Evolutionary conservation across 169 alveolate species (phyloP).

Genomic region (Babesia caballi): DNA sequence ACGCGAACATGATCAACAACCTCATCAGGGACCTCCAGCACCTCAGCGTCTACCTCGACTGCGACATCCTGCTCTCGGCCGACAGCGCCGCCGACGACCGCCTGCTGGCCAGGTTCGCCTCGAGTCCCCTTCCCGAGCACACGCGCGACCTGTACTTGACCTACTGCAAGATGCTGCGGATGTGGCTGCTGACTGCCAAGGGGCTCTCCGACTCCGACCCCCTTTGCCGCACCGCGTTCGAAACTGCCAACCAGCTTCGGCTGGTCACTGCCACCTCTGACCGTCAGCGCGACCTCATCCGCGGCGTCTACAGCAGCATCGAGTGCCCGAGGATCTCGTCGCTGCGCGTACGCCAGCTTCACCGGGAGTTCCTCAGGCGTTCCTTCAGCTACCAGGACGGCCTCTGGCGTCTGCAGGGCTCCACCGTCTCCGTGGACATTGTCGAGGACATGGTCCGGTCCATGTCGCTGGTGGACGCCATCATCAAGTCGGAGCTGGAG

Average conservation of each 20-base stretch:
- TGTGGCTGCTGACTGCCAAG: slow-evolving; percentile 10
- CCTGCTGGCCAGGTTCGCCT: background rate
- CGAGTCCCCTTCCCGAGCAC: background rate
- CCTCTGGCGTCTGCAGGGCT: background rate
- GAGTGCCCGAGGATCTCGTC: background rate
- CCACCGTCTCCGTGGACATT: background rate
- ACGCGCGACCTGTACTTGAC: slow-evolving; percentile 14
- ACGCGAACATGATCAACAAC: background rate
- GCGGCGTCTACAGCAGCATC: background rate
- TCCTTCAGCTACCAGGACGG: slow-evolving; percentile 23
- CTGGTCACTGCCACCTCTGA: background rate
- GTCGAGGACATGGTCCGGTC: slow-evolving; percentile 5
- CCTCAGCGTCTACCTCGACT: background rate
- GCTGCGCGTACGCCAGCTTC: background rate
- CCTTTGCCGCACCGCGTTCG: background rate
- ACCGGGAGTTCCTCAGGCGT: slow-evolving; percentile 1
- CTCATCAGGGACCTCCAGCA: slow-evolving; percentile 1
- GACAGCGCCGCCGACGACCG: background rate
- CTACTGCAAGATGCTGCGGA: slow-evolving; percentile 17
- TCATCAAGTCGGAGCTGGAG: slow-evolving; percentile 1
- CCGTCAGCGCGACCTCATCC: background rate
- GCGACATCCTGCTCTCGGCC: slow-evolving; percentile 8
- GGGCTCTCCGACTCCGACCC: background rate
- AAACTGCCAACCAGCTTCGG: background rate
- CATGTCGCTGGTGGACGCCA: slow-evolving; percentile 4